Evolutionary conservation across 1,139 yeast species (phyloP).

Genomic region (Sugiyamaella pinicola): DNA sequence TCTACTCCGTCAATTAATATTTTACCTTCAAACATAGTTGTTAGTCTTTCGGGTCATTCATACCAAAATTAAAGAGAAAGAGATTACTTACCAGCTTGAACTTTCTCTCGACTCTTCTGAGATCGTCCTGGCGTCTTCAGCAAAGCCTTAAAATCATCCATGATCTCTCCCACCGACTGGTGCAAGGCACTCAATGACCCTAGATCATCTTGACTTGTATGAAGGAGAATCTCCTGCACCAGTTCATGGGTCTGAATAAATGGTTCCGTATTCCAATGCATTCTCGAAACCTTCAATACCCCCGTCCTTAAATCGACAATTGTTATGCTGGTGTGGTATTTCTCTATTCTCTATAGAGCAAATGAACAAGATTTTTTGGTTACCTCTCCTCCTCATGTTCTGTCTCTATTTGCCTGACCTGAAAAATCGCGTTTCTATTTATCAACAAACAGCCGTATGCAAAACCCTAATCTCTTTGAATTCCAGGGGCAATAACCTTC

Average conservation of each 20-base stretch:
- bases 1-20: slow-evolving; percentile 53
- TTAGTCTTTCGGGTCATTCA: not conserved
- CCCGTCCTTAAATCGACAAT: not conserved
- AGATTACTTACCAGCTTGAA: slow-evolving; percentile 54
- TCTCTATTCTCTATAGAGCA: not conserved
- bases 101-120: slow-evolving; percentile 54
- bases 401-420: not conserved
- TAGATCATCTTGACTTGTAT: slow-evolving; percentile 27
- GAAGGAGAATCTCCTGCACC: slow-evolving; percentile 31
- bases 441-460: slow-evolving; percentile 11
- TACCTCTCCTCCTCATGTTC: too few species aligned
- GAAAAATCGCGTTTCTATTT: slow-evolving; percentile 14
- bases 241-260: slow-evolving; percentile 39
- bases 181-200: slow-evolving; percentile 25
- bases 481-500: not conserved
- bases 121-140: slow-evolving; percentile 56
- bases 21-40: slow-evolving; percentile 37
- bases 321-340: not conserved
- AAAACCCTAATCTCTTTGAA: not conserved
- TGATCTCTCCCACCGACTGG: slow-evolving; percentile 31
- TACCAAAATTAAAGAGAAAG: not conserved
- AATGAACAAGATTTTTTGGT: too few species aligned
- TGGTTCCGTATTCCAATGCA: slow-evolving; percentile 44
- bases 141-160: slow-evolving; percentile 53
- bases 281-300: slow-evolving; percentile 15